phyloP scores from a whole-genome alignment of 2,329 filamentous ascomycete species.

The Cytospora chrysosperma region DNA sequence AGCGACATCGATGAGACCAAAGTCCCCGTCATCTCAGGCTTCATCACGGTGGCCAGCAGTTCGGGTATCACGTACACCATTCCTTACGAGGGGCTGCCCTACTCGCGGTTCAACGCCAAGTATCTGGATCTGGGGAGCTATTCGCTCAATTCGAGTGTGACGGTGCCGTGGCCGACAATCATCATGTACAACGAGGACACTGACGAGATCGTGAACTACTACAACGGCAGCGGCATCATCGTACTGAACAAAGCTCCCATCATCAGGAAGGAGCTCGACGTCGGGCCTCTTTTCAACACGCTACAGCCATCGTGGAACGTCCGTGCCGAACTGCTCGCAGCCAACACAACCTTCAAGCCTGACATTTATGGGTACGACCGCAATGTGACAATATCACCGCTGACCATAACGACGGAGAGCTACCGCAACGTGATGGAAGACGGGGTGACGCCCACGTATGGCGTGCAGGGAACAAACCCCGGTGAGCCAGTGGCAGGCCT shows the following conservation, averaged over 20 bases:
- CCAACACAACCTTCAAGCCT: slow-evolving; percentile 2
- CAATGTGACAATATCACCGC: background rate
- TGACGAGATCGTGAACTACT: background rate
- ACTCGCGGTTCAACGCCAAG: background rate
- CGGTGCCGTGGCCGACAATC: slow-evolving; percentile 1
- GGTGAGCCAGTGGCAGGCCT: background rate
- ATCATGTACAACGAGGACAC: slow-evolving; percentile 2
- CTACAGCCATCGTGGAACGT: slow-evolving; percentile 2
- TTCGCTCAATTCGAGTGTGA: background rate
- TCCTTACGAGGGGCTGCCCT: background rate
- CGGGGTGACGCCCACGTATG: background rate
- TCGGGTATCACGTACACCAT: background rate
- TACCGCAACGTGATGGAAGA: slow-evolving; percentile 8
- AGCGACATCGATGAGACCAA: slow-evolving; percentile 1
- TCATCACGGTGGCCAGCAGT: background rate
- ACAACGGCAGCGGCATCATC: slow-evolving; percentile 4
- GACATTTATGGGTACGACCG: background rate
- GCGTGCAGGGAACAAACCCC: background rate
- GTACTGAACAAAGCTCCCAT: background rate
- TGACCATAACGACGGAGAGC: background rate
- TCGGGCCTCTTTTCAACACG: slow-evolving; percentile 1
- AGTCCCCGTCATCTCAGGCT: slow-evolving; percentile 5
- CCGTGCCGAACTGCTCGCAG: background rate
- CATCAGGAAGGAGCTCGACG: background rate
- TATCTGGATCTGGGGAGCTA: slow-evolving; percentile 1